A percentile compares a stretch with the other conserved stretches of the same genome.
Conservation (phyloP, 2,329 filamentous ascomycete species). For the Trichophyton simii region DNA sequence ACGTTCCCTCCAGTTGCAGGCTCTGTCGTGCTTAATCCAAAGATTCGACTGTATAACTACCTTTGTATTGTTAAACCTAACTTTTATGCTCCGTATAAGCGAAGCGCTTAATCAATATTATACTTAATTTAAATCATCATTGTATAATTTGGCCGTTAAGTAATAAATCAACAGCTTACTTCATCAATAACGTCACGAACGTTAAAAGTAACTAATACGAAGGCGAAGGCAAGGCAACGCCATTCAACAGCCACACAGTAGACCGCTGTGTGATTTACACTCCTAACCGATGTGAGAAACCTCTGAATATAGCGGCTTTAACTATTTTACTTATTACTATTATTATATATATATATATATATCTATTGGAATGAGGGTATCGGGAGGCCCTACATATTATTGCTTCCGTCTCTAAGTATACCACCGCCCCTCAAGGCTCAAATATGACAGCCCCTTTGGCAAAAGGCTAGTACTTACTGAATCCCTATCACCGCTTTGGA, state of each 20-base stretch:
- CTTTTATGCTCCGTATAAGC: no score
- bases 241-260: neutral
- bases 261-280: neutral
- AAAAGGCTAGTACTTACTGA: slow-evolving; percentile 29
- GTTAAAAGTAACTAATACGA: neutral
- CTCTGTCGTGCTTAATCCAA: no score
- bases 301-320: neutral
- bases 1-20: no score
- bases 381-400: neutral
- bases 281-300: neutral
- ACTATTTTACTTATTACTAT: no score
- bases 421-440: neutral
- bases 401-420: neutral
- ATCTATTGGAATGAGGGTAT: neutral
- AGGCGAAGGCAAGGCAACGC: neutral
- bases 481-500: neutral
- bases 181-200: no score
- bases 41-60: no score
- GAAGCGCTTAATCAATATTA: no score
- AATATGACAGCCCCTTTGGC: slow-evolving; percentile 37
- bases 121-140: no score
- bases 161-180: no score
- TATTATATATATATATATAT: no score
- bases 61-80: no score
- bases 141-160: no score